These are phyloP conservation scores for Aureobasidium sp. DNA, from an alignment of 2,329 filamentous ascomycete genomes.

Conservation along the genomic window DNA sequence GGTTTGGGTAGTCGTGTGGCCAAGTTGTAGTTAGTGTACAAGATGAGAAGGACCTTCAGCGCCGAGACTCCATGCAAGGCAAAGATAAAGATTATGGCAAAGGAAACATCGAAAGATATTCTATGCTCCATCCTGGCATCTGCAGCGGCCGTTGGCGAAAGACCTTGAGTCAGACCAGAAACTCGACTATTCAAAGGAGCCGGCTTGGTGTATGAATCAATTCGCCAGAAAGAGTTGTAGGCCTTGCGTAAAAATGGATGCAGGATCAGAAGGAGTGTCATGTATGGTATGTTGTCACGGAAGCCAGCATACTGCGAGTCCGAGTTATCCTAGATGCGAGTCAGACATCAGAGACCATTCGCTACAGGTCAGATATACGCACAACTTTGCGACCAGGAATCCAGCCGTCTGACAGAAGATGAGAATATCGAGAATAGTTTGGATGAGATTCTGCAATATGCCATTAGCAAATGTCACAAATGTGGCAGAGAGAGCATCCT, in stretches of 20 bases:
- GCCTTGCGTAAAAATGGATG: conserved; percentile 71
- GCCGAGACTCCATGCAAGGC: conserved; percentile 80
- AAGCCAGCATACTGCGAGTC: conserved; percentile 84
- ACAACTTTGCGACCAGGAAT: conserved; percentile 85
- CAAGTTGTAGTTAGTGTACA: conserved; percentile 75
- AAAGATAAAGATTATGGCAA: conserved; percentile 70
- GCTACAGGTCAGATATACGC: conserved; percentile 24
- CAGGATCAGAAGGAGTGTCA: conserved; percentile 63
- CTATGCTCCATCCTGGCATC: conserved; percentile 55
- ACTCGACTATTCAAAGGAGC: conserved; percentile 31
- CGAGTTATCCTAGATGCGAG: conserved; percentile 63
- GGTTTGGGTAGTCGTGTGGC: conserved; percentile 63
- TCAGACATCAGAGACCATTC: not conserved
- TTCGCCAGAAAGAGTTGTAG: conserved; percentile 53
- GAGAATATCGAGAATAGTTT: conserved; percentile 67
- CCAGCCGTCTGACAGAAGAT: conserved; percentile 74
- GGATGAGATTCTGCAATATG: conserved; percentile 62
- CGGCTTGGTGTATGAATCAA: conserved; percentile 38
- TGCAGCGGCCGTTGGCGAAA: conserved; percentile 44
- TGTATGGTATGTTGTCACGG: conserved; percentile 75
- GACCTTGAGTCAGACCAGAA: conserved; percentile 33
- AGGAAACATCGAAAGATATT: conserved; percentile 72
- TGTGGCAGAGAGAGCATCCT: conserved; percentile 27
- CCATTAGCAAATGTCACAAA: not conserved
- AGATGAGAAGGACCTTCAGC: conserved; percentile 71